A percentile compares a stretch with the other conserved stretches of the same genome.
phyloP scores from a whole-genome alignment of 768 basidiomycete genomes.

The Ramaria sp. region DNA sequence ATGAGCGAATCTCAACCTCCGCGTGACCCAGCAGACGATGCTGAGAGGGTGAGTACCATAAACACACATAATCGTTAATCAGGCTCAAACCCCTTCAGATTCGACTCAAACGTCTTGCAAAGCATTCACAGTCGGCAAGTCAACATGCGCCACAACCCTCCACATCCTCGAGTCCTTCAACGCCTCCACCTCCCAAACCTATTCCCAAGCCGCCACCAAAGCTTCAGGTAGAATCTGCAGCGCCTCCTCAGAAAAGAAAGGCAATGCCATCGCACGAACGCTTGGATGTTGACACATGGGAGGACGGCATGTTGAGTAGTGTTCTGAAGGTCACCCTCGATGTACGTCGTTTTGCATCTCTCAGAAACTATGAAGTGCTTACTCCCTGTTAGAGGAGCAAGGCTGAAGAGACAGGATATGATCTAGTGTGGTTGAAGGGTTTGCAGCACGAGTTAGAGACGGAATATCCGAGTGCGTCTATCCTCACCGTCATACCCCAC shows the following conservation, averaged over 20 bases:
- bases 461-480: conserved; percentile 29
- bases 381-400: conserved; percentile 35
- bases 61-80: not conserved
- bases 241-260: conserved; percentile 42
- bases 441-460: conserved; percentile 56
- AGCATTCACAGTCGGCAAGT: conserved; percentile 46
- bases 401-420: conserved; percentile 52
- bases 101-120: conserved; percentile 83
- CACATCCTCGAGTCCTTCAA: conserved; percentile 24
- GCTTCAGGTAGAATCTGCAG: conserved; percentile 18
- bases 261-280: conserved; percentile 14
- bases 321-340: conserved; percentile 74
- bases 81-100: conserved; percentile 41
- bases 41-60: conserved; percentile 52
- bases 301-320: conserved; percentile 52
- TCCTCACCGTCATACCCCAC: not conserved
- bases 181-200: conserved; percentile 23
- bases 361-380: not conserved
- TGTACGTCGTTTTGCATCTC: conserved; percentile 32
- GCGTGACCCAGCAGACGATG: conserved; percentile 39
- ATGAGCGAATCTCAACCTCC: conserved; percentile 5
- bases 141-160: conserved; percentile 23
- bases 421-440: conserved; percentile 75
- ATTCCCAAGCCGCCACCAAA: conserved; percentile 16
- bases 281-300: conserved; percentile 58